These are phyloP conservation scores for Penicillium arizonense DNA, from an alignment of 495 filamentous ascomycete genomes.

Conservation along the genomic window DNA sequence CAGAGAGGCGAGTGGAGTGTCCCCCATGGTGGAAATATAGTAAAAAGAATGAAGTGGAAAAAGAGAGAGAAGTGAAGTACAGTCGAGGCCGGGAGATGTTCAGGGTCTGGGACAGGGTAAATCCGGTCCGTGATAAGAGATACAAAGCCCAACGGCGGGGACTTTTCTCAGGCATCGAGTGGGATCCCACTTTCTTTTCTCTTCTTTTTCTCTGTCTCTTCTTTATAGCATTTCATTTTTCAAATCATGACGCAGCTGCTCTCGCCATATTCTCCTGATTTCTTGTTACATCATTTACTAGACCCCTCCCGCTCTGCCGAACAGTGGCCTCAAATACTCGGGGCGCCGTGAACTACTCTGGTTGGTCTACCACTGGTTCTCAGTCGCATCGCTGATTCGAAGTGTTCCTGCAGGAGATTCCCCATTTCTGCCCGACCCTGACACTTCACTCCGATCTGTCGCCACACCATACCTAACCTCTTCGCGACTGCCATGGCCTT, in stretches of 20 bases:
- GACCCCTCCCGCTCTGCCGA: constrained; percentile 20
- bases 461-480: background rate
- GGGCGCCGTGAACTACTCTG: constrained; percentile 13
- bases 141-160: too few species aligned
- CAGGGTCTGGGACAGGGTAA: background rate
- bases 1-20: constrained; percentile 78
- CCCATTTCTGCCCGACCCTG: constrained; percentile 21
- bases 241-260: constrained; percentile 48
- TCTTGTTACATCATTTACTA: constrained; percentile 31
- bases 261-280: constrained; percentile 26
- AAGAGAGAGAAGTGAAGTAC: background rate
- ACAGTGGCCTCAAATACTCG: constrained; percentile 15
- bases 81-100: background rate
- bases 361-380: background rate
- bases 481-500: background rate
- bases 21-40: constrained; percentile 47
- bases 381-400: constrained; percentile 10
- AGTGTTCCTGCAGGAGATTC: constrained; percentile 9
- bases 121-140: too few species aligned
- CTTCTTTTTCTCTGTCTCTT: constrained; percentile 3
- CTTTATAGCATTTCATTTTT: constrained; percentile 4
- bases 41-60: background rate
- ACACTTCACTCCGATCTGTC: constrained; percentile 3
- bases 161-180: constrained; percentile 19
- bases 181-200: constrained; percentile 8